phyloP scores from a whole-genome alignment of 306 rosid species.

The Ammopiptanthus mongolicus region DNA sequence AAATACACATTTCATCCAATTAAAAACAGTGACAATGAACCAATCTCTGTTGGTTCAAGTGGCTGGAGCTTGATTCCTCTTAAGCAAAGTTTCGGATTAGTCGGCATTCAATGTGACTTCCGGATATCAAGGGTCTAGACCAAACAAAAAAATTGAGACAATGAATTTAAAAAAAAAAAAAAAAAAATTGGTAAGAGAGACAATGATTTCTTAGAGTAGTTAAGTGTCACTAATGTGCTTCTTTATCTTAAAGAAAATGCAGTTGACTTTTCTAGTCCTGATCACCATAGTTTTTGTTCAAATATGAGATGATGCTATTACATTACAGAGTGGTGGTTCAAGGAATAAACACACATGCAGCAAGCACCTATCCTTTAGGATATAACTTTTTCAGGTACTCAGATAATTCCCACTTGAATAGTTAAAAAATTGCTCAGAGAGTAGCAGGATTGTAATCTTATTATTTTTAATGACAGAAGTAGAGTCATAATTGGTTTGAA shows the following conservation, averaged over 20 bases:
- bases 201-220: background rate
- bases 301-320: background rate
- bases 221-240: background rate
- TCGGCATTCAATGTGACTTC: too few species aligned
- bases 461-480: background rate
- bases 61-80: too few species aligned
- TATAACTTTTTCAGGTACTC: background rate
- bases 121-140: too few species aligned
- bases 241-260: background rate
- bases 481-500: background rate
- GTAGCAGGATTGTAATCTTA: background rate
- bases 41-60: too few species aligned
- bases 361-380: background rate
- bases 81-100: too few species aligned
- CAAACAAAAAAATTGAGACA: too few species aligned
- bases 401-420: slow-evolving; percentile 2
- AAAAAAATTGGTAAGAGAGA: background rate
- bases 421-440: background rate
- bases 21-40: background rate
- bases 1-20: background rate
- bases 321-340: background rate
- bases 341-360: background rate
- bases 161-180: too few species aligned
- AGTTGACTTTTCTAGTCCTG: background rate
- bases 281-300: background rate